A percentile compares a stretch with the other conserved stretches of the same genome.
phyloP scores from a whole-genome alignment of 768 basidiomycete genomes.

The Rhodotorula paludigena region DNA sequence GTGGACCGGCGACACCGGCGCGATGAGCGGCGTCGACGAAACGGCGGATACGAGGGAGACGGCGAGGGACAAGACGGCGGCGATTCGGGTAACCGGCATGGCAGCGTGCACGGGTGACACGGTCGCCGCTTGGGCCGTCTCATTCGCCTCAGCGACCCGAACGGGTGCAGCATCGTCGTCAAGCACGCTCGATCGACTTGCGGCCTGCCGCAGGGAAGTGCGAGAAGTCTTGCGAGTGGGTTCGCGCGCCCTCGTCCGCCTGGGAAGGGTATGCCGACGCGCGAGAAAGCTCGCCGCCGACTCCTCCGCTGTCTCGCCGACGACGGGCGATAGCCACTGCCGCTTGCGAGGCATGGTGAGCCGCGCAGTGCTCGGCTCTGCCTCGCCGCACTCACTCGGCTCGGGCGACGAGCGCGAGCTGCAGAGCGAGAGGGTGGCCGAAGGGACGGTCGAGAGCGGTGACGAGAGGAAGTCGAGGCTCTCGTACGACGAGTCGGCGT shows the following conservation, averaged over 20 bases:
- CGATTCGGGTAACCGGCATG: neutral
- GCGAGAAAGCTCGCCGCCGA: neutral
- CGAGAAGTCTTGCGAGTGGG: neutral
- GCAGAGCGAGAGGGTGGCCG: neutral
- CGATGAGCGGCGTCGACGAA: neutral
- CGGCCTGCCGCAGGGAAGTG: no score
- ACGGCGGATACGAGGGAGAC: slow-evolving; percentile 5
- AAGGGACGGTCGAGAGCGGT: neutral
- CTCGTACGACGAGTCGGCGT: slow-evolving; percentile 13
- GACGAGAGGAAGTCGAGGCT: slow-evolving; percentile 1
- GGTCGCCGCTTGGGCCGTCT: no score
- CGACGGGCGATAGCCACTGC: no score
- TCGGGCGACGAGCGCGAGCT: slow-evolving; percentile 22
- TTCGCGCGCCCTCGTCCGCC: neutral
- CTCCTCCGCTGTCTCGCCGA: neutral
- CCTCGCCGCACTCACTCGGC: slow-evolving; percentile 26
- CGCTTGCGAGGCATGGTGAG: neutral
- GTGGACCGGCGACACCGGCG: slow-evolving; percentile 16
- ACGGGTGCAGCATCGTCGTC: neutral
- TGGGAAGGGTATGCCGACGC: slow-evolving; percentile 19
- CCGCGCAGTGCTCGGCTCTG: neutral
- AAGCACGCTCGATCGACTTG: no score
- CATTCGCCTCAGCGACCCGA: neutral
- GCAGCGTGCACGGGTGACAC: no score
- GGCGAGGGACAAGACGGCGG: neutral